A percentile compares a stretch with the other conserved stretches of the same genome.
phyloP scores from a whole-genome alignment of 179 eudicot species.

The Camellia oleifera region DNA sequence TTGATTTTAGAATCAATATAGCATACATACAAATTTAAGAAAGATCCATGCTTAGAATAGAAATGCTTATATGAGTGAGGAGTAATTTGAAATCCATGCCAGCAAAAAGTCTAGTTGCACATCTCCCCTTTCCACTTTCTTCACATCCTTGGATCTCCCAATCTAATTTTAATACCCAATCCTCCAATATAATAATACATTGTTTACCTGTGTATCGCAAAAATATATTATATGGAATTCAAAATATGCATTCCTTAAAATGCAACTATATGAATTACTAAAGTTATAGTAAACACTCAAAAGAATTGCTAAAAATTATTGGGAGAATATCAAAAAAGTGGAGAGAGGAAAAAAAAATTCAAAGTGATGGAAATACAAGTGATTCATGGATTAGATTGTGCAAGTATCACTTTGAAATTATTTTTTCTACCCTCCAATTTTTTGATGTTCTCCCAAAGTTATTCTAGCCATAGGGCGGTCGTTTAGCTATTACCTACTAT shows the following conservation, averaged over 20 bases:
- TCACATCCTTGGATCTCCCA: background rate
- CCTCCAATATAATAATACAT: background rate
- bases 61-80: background rate
- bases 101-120: background rate
- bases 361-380: too few species aligned
- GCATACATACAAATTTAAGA: background rate
- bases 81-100: conserved; percentile 2
- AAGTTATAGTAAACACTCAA: background rate
- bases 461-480: too few species aligned
- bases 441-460: background rate
- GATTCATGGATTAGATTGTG: too few species aligned
- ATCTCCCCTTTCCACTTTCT: background rate
- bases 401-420: too few species aligned
- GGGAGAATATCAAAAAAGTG: too few species aligned
- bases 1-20: background rate
- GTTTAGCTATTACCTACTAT: too few species aligned
- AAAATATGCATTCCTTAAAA: background rate
- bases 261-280: background rate
- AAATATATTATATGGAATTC: too few species aligned
- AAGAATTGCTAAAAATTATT: too few species aligned
- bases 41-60: background rate
- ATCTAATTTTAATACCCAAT: background rate
- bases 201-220: background rate
- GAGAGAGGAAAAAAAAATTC: too few species aligned
- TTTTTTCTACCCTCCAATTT: too few species aligned